Evolutionary conservation across 352 stramenopile species (phyloP), one percentile per base, ranked within the genome.

Genomic region (Pythium chondricola): DNA sequence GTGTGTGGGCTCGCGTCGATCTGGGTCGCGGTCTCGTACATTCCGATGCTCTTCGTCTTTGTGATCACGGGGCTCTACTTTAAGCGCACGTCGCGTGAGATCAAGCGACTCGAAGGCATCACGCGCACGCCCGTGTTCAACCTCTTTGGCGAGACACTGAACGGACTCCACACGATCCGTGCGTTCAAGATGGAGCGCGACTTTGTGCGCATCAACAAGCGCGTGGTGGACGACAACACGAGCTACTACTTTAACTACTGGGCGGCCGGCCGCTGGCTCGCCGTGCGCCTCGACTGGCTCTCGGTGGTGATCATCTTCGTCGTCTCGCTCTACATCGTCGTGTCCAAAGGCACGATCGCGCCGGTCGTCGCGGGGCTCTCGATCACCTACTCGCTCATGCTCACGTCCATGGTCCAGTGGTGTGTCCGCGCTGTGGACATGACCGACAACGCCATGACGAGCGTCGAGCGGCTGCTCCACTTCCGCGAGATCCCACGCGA

Each of bases 31-130:
- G n/a, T 85, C 10, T 56, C 72, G 25, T 77, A 85, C n/a, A 59
- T 88, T 9, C 88, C 75, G 4, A 52, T 86, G 4, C 31, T 81
- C 2, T 9, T 65, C 9, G 58, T 85, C 24, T 69, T 85, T 24
- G 60, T 53, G 13, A 48, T 64, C 4, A 45, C 76, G 21, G 56
- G 74, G 13, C 80, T 89, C 21, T 97, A 97, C 49, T 97, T 94
- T 59, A 71, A 96, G 48, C 56, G 67, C 43, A 78, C 70, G 18
- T 63, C 81, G 43, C 61, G 74, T 3, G 94, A 98, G 54, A 56
- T 98, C 14, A 97, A 98, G 71, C 81, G 95, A 6, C 73, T 98
- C 14, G 96, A 99, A 53, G 85, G 83, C 11, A 66, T 98, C 43
- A 77, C 67, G 3, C 63, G 65, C 10, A 76, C 85, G 13, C 95